Evolutionary conservation across 371 early-diverging fungal genomes (phyloP).

Genomic region (Apophysomyces elegans): DNA sequence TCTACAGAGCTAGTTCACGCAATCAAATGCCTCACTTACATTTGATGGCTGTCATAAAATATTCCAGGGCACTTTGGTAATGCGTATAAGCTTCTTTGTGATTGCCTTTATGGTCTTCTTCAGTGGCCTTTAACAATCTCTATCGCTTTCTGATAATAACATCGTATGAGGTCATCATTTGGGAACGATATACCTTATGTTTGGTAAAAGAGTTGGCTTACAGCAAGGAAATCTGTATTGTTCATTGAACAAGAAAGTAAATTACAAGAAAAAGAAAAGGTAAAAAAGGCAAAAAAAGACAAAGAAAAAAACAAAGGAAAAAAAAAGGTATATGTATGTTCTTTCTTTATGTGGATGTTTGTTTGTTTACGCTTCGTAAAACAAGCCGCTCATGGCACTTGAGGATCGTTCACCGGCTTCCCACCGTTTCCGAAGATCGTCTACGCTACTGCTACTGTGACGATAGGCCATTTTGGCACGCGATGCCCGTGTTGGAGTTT

Average conservation of each 20-base stretch:
- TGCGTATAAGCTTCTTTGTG: conserved; percentile 89
- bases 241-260: not conserved
- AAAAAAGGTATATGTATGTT: not conserved
- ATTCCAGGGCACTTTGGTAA: conserved; percentile 88
- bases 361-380: conserved; percentile 4
- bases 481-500: conserved; percentile 50
- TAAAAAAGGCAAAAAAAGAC: not conserved
- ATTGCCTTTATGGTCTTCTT: conserved; percentile 89
- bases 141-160: conserved; percentile 71
- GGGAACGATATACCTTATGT: too few species aligned
- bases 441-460: conserved; percentile 33
- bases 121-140: conserved; percentile 89
- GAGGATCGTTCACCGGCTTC: conserved; percentile 23
- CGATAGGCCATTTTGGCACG: conserved; percentile 44
- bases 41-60: conserved; percentile 93
- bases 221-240: too few species aligned
- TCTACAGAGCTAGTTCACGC: not conserved
- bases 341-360: not conserved
- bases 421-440: conserved; percentile 29
- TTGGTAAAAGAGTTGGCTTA: too few species aligned
- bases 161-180: not conserved
- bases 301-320: not conserved
- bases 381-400: conserved; percentile 1
- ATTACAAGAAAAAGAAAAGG: not conserved
- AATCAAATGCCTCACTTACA: conserved; percentile 60